phyloP scores from a whole-genome alignment of 176 grass and related monocot species.

The Zizania latifolia region DNA sequence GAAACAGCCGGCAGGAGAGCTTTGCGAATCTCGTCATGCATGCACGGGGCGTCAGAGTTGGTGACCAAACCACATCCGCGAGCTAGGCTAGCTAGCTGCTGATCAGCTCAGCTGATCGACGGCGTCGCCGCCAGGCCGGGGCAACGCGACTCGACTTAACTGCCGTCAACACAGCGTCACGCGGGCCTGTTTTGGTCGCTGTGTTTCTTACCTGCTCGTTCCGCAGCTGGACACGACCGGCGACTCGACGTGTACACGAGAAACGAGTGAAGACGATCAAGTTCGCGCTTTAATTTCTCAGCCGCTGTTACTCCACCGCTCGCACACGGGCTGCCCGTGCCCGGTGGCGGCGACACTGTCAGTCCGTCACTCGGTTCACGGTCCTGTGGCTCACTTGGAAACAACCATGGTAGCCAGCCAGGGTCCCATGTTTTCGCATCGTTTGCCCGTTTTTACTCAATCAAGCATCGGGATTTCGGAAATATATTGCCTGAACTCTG shows the following conservation, averaged over 20 bases:
- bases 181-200: neutral
- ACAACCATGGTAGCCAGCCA: neutral
- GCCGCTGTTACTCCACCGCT: neutral
- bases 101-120: too few relatives aligned
- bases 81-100: neutral
- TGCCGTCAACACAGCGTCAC: neutral
- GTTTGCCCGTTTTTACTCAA: neutral
- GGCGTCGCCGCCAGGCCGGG: neutral
- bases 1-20: neutral
- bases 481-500: too few relatives aligned
- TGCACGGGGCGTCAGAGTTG: slow-evolving; percentile 29
- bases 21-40: neutral
- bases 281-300: neutral
- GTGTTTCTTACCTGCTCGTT: neutral
- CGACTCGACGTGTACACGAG: neutral
- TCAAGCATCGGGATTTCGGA: too few relatives aligned
- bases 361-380: neutral
- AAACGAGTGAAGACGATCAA: neutral
- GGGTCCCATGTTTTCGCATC: neutral
- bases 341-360: neutral
- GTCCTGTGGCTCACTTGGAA: neutral
- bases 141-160: neutral
- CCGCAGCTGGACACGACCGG: neutral
- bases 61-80: slow-evolving; percentile 33
- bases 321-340: neutral